phyloP scores from a whole-genome alignment of 2,329 filamentous ascomycete species.

The Alternaria viburni region DNA sequence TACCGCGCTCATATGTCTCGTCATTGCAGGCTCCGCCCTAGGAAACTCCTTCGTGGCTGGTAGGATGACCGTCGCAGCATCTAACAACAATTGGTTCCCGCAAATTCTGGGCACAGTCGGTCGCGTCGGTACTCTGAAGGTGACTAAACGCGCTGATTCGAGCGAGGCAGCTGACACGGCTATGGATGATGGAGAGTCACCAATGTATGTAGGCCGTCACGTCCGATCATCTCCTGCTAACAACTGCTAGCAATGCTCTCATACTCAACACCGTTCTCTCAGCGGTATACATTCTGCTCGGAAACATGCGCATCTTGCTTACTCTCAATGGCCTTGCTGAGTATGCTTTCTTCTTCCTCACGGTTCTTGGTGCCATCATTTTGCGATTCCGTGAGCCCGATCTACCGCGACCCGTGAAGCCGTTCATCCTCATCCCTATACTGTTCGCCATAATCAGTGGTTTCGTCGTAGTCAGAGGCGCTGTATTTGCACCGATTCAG shows the following conservation, averaged over 20 bases:
- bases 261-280: slow-evolving; percentile 49
- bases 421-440: slow-evolving; percentile 59
- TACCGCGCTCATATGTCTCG: slow-evolving; percentile 63
- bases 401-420: slow-evolving; percentile 64
- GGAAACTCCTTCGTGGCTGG: slow-evolving; percentile 69
- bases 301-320: slow-evolving; percentile 67
- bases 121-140: slow-evolving; percentile 36
- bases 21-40: slow-evolving; percentile 66
- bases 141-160: slow-evolving; percentile 15
- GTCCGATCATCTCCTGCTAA: background rate
- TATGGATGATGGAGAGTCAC: slow-evolving; percentile 44
- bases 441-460: slow-evolving; percentile 64
- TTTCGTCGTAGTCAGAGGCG: slow-evolving; percentile 45
- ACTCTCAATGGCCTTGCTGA: slow-evolving; percentile 55
- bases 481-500: slow-evolving; percentile 44
- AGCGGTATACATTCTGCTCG: slow-evolving; percentile 65
- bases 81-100: slow-evolving; percentile 45
- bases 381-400: slow-evolving; percentile 63
- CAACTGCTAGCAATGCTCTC: slow-evolving; percentile 36
- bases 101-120: slow-evolving; percentile 35
- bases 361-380: slow-evolving; percentile 65
- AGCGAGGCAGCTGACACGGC: slow-evolving; percentile 25
- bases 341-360: slow-evolving; percentile 70
- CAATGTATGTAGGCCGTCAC: slow-evolving; percentile 29
- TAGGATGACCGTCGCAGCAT: slow-evolving; percentile 67